These are phyloP conservation scores for Acanthamoeba triangularis DNA, from an alignment of 208 protist species.

Conservation along the genomic window DNA sequence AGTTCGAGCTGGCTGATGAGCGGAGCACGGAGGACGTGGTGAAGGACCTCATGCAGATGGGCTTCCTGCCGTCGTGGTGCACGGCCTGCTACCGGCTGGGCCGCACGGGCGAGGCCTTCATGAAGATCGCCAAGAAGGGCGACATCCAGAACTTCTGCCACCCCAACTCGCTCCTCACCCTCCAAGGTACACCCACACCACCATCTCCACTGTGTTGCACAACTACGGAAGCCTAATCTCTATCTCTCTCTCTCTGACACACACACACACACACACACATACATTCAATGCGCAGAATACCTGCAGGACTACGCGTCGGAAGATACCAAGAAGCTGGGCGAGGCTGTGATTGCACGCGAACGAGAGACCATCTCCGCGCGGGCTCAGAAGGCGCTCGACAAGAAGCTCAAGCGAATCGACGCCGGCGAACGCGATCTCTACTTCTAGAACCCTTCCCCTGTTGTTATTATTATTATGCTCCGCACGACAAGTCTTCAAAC, in stretches of 20 bases:
- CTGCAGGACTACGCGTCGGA: constrained; percentile 44
- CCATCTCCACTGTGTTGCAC: too few relatives aligned
- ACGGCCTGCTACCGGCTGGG: constrained; percentile 86
- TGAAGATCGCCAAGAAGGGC: constrained; percentile 87
- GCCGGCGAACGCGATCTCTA: constrained; percentile 41
- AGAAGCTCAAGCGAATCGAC: neutral
- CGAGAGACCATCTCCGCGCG: neutral
- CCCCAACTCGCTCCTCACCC: constrained; percentile 84
- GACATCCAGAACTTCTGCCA: constrained; percentile 87
- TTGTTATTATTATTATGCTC: neutral
- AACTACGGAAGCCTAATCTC: too few relatives aligned
- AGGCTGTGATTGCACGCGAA: neutral
- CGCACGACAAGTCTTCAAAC: neutral
- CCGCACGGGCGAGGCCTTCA: constrained; percentile 86
- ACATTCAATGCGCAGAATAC: too few relatives aligned
- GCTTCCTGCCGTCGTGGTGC: constrained; percentile 85
- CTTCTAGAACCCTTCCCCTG: neutral
- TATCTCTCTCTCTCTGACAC: neutral
- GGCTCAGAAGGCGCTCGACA: neutral
- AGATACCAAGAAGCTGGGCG: constrained; percentile 32
- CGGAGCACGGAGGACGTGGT: constrained; percentile 83
- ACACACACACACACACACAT: neutral
- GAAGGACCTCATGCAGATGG: constrained; percentile 79
- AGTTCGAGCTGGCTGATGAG: constrained; percentile 85
- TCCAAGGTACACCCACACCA: neutral